A percentile compares a stretch with the other conserved stretches of the same genome.
Conservation (phyloP, 306 rosid species). For the Notholithocarpus densiflorus region DNA sequence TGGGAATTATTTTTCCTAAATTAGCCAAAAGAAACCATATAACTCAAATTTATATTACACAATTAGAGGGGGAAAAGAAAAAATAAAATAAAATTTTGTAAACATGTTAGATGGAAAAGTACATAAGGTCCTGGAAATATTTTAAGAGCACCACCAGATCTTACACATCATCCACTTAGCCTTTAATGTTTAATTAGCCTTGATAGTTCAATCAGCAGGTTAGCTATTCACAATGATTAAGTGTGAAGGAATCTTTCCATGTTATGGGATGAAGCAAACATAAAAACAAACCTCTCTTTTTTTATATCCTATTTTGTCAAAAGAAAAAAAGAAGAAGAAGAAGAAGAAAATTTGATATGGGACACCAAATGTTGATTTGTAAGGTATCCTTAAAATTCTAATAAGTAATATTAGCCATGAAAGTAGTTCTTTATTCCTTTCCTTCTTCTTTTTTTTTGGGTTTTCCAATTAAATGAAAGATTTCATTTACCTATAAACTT, state of each 20-base stretch:
- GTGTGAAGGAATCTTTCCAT: constrained; percentile 76
- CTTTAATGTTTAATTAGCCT: constrained; percentile 29
- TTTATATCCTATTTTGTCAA: neutral
- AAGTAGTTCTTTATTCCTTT: neutral
- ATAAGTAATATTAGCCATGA: neutral
- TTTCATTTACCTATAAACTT: neutral
- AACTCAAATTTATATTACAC: neutral
- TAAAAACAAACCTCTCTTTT: constrained; percentile 40
- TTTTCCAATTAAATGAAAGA: neutral
- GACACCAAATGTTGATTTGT: constrained; percentile 10
- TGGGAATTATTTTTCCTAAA: neutral
- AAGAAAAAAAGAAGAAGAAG: neutral
- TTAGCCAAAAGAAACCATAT: neutral
- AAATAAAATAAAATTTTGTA: neutral
- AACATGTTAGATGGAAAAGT: neutral
- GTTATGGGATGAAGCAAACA: constrained; percentile 53
- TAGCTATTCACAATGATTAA: constrained; percentile 44
- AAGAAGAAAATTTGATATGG: constrained; percentile 4
- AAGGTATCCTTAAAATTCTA: neutral
- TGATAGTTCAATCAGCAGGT: constrained; percentile 18
- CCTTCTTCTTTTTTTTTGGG: neutral
- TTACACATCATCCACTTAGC: constrained; percentile 36
- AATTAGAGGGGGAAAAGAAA: neutral
- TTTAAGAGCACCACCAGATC: constrained; percentile 24
- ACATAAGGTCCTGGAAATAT: neutral